Base-by-base conservation (phyloP, 1,284 basidiomycete genomes). In the Malassezia sp. region DNA sequence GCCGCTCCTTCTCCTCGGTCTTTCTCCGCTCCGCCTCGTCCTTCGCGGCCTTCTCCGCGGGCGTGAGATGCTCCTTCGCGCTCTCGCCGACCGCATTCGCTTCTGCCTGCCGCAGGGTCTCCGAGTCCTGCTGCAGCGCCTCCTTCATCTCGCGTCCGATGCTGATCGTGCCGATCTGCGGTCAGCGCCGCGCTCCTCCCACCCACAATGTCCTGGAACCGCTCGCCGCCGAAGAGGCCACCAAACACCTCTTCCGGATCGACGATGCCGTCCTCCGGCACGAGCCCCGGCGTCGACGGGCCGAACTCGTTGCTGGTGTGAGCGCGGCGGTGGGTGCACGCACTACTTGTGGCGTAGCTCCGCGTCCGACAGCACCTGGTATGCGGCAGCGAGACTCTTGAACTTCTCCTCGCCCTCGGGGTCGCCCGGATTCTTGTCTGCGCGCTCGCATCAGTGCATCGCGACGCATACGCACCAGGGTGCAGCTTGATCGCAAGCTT, bases 141-240 rank as follows among this genome's bases (percentile, higher is more conserved):
- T 87, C 80, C 74, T 99, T 99, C 93, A 99, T 96, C 63, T 97
- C 91, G 60, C 80, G 80, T 26, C 88, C 90, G 59, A 88, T 74
- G 44, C 82, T 84, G 59, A 86, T 83, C 43, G 81, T 77, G 9
- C 84, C 84, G 57, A 87, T 87, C 49, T 52, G 42, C 10, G n/a
- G 36, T 24, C 5, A 45, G 43, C 22, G n/a, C n/a, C n/a, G n/a
- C n/a, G n/a, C n/a, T n/a, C 10, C 3, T 11, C 7, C 5, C 22
- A 41, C 49, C 26, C 38, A 52, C 49, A 63, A 88, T 84, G 2
- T 84, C 81, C 34, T 80, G 72, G 68, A 88, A 89, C 12, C 82
- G 74, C 35, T 86, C 84, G 0, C 85, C 85, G 39, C 85, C 62
- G 45, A 71, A 68, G 4, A 67, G 45, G 15, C 52, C 51, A 7